phyloP scores from a whole-genome alignment of 2,329 filamentous ascomycete genomes.

The Leptographium galeiforme region DNA sequence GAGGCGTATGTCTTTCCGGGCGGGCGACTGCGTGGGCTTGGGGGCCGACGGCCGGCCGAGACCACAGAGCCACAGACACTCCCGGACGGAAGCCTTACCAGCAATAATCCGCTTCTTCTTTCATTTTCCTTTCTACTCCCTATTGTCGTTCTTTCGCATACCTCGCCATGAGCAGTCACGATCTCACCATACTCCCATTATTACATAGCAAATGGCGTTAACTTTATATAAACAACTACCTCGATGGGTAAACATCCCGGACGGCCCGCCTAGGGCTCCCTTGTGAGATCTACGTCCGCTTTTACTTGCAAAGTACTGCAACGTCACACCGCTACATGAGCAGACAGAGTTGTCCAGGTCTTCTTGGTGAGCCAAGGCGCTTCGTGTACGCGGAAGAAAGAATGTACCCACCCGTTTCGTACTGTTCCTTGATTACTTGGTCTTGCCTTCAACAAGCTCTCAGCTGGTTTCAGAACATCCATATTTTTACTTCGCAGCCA shows the following conservation, averaged over 20 bases:
- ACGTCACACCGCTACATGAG: background rate
- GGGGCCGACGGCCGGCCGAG: slow-evolving; percentile 8
- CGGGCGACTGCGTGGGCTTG: slow-evolving; percentile 10
- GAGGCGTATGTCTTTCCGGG: no score
- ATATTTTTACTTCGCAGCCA: background rate
- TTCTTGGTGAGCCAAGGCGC: background rate
- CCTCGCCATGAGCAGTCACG: background rate
- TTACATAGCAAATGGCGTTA: background rate
- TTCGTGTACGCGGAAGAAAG: background rate
- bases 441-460: background rate
- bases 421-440: background rate
- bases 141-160: no score
- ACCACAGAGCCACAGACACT: no score
- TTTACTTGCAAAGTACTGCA: background rate
- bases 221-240: background rate
- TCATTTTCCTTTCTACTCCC: no score
- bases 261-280: background rate
- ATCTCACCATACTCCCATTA: background rate
- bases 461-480: background rate
- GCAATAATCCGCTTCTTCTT: no score
- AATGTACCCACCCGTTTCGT: background rate
- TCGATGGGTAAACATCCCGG: background rate
- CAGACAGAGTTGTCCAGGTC: background rate
- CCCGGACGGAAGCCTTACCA: no score
- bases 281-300: background rate